A percentile compares a stretch with the other conserved stretches of the same genome.
phyloP scores from a whole-genome alignment of 768 basidiomycete genomes.

The Mycena pura region DNA sequence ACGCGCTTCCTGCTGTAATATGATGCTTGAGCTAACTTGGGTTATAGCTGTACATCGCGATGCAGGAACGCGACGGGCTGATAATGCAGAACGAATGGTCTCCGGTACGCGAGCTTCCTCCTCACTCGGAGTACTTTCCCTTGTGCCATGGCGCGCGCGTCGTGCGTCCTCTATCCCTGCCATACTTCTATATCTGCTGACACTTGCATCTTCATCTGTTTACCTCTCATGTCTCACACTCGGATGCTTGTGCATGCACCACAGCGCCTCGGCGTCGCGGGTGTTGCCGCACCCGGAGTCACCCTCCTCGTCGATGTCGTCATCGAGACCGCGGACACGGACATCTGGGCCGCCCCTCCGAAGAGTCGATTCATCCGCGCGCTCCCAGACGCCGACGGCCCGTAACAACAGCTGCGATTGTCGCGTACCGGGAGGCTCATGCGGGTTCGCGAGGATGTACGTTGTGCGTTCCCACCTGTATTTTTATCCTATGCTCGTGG shows the following conservation, averaged over 20 bases:
- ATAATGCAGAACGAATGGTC: slow-evolving; percentile 2
- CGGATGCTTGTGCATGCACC: no score
- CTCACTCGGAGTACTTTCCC: slow-evolving; percentile 9
- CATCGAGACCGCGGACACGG: slow-evolving; percentile 21
- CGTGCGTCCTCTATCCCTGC: slow-evolving; percentile 6
- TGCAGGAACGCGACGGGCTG: slow-evolving; percentile 23
- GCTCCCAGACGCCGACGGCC: no score
- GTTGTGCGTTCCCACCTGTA: no score
- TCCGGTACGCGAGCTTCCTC: neutral
- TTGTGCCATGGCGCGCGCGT: slow-evolving; percentile 8
- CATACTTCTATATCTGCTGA: neutral
- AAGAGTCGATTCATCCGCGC: slow-evolving; percentile 15
- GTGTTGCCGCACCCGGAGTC: slow-evolving; percentile 10
- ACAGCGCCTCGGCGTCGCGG: slow-evolving; percentile 26
- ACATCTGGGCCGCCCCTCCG: slow-evolving; percentile 8
- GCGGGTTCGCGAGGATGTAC: no score
- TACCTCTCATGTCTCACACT: neutral
- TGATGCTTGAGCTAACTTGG: neutral
- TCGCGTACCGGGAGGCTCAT: no score
- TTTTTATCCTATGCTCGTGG: no score
- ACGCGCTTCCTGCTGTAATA: neutral
- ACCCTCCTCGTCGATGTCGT: slow-evolving; percentile 21
- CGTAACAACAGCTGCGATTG: no score
- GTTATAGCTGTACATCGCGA: slow-evolving; percentile 21
- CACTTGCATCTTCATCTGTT: neutral